These are phyloP conservation scores for Colletotrichum plurivorum DNA, from an alignment of 2,329 filamentous ascomycete species.

Conservation along the genomic window DNA sequence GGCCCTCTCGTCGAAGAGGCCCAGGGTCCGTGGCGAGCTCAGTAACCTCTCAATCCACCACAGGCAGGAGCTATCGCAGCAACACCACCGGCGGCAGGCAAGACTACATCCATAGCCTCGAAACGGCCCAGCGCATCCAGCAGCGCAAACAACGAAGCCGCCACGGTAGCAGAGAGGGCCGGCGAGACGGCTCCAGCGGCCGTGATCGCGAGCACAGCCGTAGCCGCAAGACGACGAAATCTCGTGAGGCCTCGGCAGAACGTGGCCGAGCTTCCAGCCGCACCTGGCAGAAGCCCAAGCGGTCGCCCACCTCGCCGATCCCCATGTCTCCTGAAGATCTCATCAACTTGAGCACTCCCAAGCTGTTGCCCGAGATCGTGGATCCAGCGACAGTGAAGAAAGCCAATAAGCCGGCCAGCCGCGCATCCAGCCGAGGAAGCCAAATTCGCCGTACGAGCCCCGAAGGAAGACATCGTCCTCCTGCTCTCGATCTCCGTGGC, in stretches of 20 bases:
- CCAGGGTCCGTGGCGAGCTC: constrained; percentile 71
- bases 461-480: constrained; percentile 57
- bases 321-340: constrained; percentile 95
- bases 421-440: constrained; percentile 64
- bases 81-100: constrained; percentile 68
- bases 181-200: constrained; percentile 54
- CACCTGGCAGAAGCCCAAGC: constrained; percentile 81
- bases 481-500: constrained; percentile 68
- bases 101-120: constrained; percentile 88
- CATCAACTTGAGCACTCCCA: constrained; percentile 71
- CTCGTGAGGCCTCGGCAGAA: constrained; percentile 76
- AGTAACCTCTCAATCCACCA: constrained; percentile 69
- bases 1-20: constrained; percentile 67
- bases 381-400: constrained; percentile 64
- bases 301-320: constrained; percentile 91
- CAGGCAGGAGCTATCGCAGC: constrained; percentile 65
- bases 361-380: constrained; percentile 44
- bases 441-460: constrained; percentile 59
- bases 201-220: constrained; percentile 62
- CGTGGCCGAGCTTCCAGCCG: constrained; percentile 77
- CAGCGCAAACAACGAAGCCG: constrained; percentile 66
- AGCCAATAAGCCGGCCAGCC: constrained; percentile 57
- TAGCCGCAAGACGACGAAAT: constrained; percentile 62
- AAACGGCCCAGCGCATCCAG: constrained; percentile 79
- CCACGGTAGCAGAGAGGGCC: constrained; percentile 66